Evolutionary conservation across 176 grass and related monocot genomes (phyloP).

Genomic region (Zizania latifolia): DNA sequence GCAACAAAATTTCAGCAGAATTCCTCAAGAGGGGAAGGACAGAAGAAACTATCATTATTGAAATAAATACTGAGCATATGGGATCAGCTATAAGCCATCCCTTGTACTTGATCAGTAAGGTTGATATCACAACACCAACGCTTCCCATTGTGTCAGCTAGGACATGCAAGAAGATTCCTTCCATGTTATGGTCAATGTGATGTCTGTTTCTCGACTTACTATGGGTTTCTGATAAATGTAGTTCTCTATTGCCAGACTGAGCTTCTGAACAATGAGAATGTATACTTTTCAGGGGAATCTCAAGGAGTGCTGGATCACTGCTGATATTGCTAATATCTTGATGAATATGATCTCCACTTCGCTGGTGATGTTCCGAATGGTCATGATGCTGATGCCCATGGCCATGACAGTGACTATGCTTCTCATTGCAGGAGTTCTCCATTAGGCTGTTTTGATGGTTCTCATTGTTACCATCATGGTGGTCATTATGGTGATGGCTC

Average conservation of each 20-base stretch:
- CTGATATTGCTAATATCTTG: slow-evolving; percentile 22
- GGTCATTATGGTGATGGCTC: slow-evolving; percentile 23
- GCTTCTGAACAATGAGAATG: slow-evolving; percentile 33
- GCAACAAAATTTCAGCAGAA: slow-evolving; percentile 96
- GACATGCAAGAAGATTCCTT: slow-evolving; percentile 98
- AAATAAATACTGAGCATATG: slow-evolving; percentile 97
- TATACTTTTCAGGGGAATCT: slow-evolving; percentile 23
- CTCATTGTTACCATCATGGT: not conserved
- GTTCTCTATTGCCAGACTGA: slow-evolving; percentile 25
- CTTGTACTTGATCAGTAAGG: slow-evolving; percentile 93
- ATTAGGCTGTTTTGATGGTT: slow-evolving; percentile 8
- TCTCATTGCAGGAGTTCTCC: slow-evolving; percentile 16
- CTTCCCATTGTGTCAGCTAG: slow-evolving; percentile 97
- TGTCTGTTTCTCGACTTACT: slow-evolving; percentile 31
- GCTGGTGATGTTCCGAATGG: slow-evolving; percentile 34
- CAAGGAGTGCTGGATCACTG: slow-evolving; percentile 28
- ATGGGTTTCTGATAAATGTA: slow-evolving; percentile 13
- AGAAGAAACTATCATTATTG: slow-evolving; percentile 83
- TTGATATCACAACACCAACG: slow-evolving; percentile 83
- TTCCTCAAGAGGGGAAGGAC: slow-evolving; percentile 87
- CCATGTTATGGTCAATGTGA: slow-evolving; percentile 95
- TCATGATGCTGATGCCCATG: slow-evolving; percentile 54
- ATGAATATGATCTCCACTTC: slow-evolving; percentile 35
- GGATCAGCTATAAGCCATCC: slow-evolving; percentile 93
- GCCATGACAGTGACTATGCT: slow-evolving; percentile 33